Evolutionary conservation across 768 basidiomycete genomes (phyloP).

Genomic region (Hygrophoropsis aurantiaca): DNA sequence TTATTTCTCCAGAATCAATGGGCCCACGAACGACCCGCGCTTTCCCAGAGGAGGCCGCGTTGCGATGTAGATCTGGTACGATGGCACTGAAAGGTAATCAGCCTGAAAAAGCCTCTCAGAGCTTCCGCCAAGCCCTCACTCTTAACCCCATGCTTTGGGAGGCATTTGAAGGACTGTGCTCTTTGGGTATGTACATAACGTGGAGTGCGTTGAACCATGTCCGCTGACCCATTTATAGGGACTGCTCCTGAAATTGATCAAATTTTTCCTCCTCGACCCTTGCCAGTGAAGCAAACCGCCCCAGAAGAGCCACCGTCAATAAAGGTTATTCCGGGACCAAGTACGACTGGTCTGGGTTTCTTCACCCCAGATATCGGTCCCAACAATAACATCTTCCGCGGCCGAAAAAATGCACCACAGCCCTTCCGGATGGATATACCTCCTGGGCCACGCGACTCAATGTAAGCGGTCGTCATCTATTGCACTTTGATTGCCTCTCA

Average conservation of each 20-base stretch:
- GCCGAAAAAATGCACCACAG: conserved; percentile 52
- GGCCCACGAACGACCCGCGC: conserved; percentile 50
- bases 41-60: conserved; percentile 70
- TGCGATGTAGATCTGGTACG: conserved; percentile 75
- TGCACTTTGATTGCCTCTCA: not conserved
- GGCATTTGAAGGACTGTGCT: conserved; percentile 86
- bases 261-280: conserved; percentile 63
- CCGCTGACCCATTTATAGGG: conserved; percentile 52
- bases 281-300: conserved; percentile 52
- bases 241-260: conserved; percentile 70
- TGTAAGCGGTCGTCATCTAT: conserved; percentile 41
- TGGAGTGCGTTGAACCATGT: no score
- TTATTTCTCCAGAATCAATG: conserved; percentile 48
- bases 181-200: conserved; percentile 54
- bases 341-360: conserved; percentile 67
- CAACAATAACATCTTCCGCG: conserved; percentile 55
- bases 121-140: conserved; percentile 69
- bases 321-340: conserved; percentile 41
- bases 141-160: conserved; percentile 88
- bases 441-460: conserved; percentile 56
- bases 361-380: conserved; percentile 71
- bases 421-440: conserved; percentile 60
- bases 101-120: conserved; percentile 65
- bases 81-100: conserved; percentile 80
- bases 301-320: conserved; percentile 50